Base-by-base conservation (phyloP, 495 filamentous ascomycete genomes). In the Echria macrotheca region DNA sequence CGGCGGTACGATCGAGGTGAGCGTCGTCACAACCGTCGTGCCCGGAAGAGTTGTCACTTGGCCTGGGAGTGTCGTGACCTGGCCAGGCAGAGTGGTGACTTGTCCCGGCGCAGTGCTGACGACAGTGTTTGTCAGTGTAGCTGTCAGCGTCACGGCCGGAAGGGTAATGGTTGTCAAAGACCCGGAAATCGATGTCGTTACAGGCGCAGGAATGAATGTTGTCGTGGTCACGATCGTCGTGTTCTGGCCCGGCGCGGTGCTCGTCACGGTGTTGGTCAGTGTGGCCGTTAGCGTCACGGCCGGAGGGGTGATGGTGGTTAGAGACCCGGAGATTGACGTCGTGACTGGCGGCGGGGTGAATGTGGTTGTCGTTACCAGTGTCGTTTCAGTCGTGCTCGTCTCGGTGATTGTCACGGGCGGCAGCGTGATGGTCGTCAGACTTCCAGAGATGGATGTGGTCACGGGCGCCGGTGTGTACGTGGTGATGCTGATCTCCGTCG, bases 31-130 rank as follows among this genome's bases (percentile, higher is more conserved):
- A 4, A 56, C 10, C 1, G 59, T 66, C 17, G 54, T 43, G 9
- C 48, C 61, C 12, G 66, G 54, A n/a, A 67, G 49, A 0, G 68
- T 55, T 22, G 49, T 52, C 5, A 52, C 49, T 11, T 10, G 15
- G 11, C 49, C 50, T 11, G 50, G n/a, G n/a, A n/a, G 49, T 52
- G 9, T 45, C 49, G 8, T 10, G 15, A 9, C 49, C 50, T 11
- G 50, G 9, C 48, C 61, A 14, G 66, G 54, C 12, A 67, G 49
- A 0, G 68, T 55, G 14, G 49, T 52, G 9, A 52, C 49, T 11
- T 10, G 15, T 5, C 49, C 50, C 11, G 50, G 50, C 8, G 31
- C 23, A 14, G 47, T 50, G 0, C 26, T 50, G 26, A 47, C 56
- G 0, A 64, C 63, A 15, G 52, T 26, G 10, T 59, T 58, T 26